Base-by-base conservation (phyloP, 2,329 filamentous ascomycete genomes). In the Talaromyces pinophilus region DNA sequence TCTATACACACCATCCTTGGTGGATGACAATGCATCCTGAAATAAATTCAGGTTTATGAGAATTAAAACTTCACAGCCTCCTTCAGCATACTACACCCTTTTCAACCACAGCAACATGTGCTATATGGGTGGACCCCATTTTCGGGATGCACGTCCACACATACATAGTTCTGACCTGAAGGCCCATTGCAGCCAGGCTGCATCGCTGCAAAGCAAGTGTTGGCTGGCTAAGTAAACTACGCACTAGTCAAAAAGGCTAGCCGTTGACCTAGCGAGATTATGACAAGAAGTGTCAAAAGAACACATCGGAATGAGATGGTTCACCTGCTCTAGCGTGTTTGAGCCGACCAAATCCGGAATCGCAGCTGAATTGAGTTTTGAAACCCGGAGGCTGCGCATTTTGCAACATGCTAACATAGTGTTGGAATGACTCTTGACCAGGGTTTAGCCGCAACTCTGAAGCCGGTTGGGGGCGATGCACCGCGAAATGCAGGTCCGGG, bases 391-490 rank as follows among this genome's bases (percentile, higher is more conserved):
- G 62, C 62, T 63, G 54, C 62, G 50, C 50, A 57, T 48, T 48
- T 48, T 19, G 19, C 19, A 48, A 48, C 44, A 5, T 22, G 3
- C 8, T n/a, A 48, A 7, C 48, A 15, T 15, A n/a, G 22, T 52
- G 48, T 54, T 54, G 28, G 50, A 10, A 44, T 30, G 54, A 33
- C 44, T 38, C n/a, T 64, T 60, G 57, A 40, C 19, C n/a, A 57
- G 25, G 61, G 25, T 35, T 59, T 64, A 64, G 52, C 52, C 62
- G 62, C 62, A 64, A 57, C 54, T 57, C 54, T 22, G 52, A 57
- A 46, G 62, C 40, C 40, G 25, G 52, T 59, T 64, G 62, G 62
- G 62, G 62, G 62, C 62, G 62, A 64, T 64, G 62, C 62, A 64
- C 33, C 40, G 13, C 33, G 25, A n/a, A 59, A 64, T 54, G 62